Conservation (phyloP, 768 basidiomycete species). For the Serpula lacrymans region DNA sequence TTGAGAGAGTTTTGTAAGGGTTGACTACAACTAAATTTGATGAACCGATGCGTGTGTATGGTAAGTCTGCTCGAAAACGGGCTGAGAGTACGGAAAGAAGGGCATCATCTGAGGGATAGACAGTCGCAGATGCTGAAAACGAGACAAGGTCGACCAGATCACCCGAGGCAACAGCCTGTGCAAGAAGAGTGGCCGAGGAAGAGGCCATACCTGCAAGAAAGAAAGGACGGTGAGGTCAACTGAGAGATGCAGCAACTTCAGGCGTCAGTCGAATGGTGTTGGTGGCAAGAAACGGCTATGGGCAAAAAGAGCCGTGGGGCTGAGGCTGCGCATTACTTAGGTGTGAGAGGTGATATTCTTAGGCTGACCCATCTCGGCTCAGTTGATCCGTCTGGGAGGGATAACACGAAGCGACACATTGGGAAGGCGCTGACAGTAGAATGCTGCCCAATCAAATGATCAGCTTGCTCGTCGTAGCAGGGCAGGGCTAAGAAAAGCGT, state of each 20-base stretch:
- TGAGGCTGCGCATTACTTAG: slow-evolving; percentile 5
- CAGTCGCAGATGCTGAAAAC: slow-evolving; percentile 32
- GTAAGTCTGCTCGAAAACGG: slow-evolving; percentile 56
- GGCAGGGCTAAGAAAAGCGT: slow-evolving; percentile 10
- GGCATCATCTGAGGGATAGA: slow-evolving; percentile 55
- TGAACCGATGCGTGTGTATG: slow-evolving; percentile 49
- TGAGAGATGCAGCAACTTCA: too few species aligned
- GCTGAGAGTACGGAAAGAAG: slow-evolving; percentile 52
- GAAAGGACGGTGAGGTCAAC: slow-evolving; percentile 13
- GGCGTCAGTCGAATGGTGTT: too few species aligned
- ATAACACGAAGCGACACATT: too few species aligned
- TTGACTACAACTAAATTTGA: slow-evolving; percentile 56
- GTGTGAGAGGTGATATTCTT: slow-evolving; percentile 15
- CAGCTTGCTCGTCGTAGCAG: too few species aligned
- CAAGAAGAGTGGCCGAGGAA: slow-evolving; percentile 22
- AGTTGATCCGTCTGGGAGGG: too few species aligned
- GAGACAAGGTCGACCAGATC: slow-evolving; percentile 47
- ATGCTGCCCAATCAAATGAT: too few species aligned
- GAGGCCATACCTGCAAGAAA: slow-evolving; percentile 36
- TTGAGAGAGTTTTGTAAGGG: slow-evolving; percentile 55
- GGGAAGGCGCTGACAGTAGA: too few species aligned
- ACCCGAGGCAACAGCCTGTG: slow-evolving; percentile 41
- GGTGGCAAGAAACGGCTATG: slow-evolving; percentile 5
- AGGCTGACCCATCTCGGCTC: too few species aligned
- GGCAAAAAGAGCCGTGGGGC: slow-evolving; percentile 7